Conservation (phyloP, 345 rosid species). For the Zanthoxylum bungeanum region DNA sequence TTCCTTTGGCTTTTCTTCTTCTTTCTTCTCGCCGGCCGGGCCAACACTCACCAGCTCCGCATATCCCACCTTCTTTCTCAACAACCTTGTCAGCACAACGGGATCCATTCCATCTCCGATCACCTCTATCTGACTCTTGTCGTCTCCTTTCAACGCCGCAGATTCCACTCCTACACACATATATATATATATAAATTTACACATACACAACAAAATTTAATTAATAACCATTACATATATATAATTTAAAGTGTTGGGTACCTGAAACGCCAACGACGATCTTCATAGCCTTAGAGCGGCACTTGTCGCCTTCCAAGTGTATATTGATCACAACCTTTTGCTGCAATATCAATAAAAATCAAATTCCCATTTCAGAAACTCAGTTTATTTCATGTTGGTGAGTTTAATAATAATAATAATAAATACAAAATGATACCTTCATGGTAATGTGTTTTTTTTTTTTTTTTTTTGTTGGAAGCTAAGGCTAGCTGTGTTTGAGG, state of each 20-base stretch:
- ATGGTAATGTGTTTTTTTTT: too few relatives aligned
- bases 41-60: conserved; percentile 21
- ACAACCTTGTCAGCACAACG: conserved; percentile 23
- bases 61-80: conserved; percentile 38
- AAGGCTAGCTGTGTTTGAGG: too few relatives aligned
- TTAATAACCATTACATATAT: too few relatives aligned
- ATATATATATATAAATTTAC: too few relatives aligned
- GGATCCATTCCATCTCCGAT: conserved; percentile 42
- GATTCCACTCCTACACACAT: conserved; percentile 39
- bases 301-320: background rate
- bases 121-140: conserved; percentile 47
- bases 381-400: too few relatives aligned
- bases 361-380: background rate
- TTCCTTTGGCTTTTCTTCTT: too few relatives aligned
- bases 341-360: background rate
- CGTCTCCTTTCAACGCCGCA: conserved; percentile 40
- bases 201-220: too few relatives aligned
- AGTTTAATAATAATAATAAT: too few relatives aligned
- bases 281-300: conserved; percentile 7
- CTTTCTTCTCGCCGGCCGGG: background rate
- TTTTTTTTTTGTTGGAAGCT: too few relatives aligned
- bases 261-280: background rate
- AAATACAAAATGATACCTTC: too few relatives aligned
- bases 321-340: conserved; percentile 8
- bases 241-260: background rate